A percentile compares a stretch with the other conserved stretches of the same genome.
phyloP scores from a whole-genome alignment of 345 rosid species.

The Anastatica hierochuntica region DNA sequence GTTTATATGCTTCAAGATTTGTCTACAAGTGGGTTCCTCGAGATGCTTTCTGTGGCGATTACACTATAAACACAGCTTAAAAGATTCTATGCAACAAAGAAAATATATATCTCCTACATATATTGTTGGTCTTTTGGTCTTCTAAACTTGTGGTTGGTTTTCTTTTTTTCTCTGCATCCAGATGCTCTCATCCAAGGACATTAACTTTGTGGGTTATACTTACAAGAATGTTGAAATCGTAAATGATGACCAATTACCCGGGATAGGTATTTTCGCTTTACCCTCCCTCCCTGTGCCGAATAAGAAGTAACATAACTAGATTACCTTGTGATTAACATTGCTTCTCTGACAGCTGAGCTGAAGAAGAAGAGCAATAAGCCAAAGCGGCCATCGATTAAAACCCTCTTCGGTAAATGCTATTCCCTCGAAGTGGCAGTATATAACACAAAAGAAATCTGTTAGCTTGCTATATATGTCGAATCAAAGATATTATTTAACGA shows the following conservation, averaged over 20 bases:
- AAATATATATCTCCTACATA: too few species aligned
- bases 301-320: conserved; percentile 2
- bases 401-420: conserved; percentile 74
- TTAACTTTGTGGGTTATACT: conserved; percentile 94
- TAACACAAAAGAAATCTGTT: too few species aligned
- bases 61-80: neutral
- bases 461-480: too few species aligned
- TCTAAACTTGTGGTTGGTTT: neutral
- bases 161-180: conserved; percentile 24
- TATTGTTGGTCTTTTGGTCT: neutral
- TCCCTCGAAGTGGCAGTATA: neutral
- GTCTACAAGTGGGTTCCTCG: neutral
- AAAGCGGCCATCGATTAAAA: conserved; percentile 87
- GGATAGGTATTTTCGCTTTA: conserved; percentile 63
- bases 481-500: too few species aligned
- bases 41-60: neutral
- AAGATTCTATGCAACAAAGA: neutral
- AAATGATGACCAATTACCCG: conserved; percentile 80
- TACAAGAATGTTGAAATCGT: conserved; percentile 95
- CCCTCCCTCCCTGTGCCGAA: neutral
- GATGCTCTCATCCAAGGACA: conserved; percentile 97
- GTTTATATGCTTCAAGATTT: neutral
- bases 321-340: neutral
- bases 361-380: conserved; percentile 86
- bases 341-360: conserved; percentile 49